phyloP scores from a whole-genome alignment of 208 protist species.

The Crithidia thermophila region DNA sequence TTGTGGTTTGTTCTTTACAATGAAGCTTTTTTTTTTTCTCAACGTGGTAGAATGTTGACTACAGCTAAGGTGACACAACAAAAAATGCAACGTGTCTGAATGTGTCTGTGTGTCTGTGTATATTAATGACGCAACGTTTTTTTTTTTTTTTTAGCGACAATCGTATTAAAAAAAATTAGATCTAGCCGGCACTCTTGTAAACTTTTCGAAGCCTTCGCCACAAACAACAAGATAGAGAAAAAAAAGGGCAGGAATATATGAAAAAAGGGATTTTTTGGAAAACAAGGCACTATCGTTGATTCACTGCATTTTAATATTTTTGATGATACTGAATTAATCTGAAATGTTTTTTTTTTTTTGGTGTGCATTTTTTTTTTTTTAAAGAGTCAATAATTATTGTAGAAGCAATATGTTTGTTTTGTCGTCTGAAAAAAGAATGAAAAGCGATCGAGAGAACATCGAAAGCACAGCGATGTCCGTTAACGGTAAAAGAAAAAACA shows the following conservation, averaged over 20 bases:
- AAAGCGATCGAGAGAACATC: too few relatives aligned
- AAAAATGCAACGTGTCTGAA: too few relatives aligned
- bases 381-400: not conserved
- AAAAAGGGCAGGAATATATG: not conserved
- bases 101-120: too few relatives aligned
- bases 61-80: too few relatives aligned
- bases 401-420: too few relatives aligned
- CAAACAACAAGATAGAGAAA: too few relatives aligned
- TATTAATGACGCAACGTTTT: not conserved
- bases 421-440: too few relatives aligned
- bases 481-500: too few relatives aligned
- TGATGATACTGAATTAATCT: not conserved
- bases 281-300: not conserved
- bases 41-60: not conserved
- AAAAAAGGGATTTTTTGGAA: not conserved
- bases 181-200: too few relatives aligned
- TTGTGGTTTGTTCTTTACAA: not conserved
- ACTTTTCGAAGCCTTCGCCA: too few relatives aligned
- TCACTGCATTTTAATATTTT: not conserved
- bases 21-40: not conserved
- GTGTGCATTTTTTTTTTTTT: not conserved
- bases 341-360: not conserved
- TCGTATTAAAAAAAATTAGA: too few relatives aligned
- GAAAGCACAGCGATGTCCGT: too few relatives aligned
- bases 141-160: not conserved